These are phyloP conservation scores for Dactylellina leptospora DNA, from an alignment of 2,329 filamentous ascomycete genomes.

Conservation along the genomic window DNA sequence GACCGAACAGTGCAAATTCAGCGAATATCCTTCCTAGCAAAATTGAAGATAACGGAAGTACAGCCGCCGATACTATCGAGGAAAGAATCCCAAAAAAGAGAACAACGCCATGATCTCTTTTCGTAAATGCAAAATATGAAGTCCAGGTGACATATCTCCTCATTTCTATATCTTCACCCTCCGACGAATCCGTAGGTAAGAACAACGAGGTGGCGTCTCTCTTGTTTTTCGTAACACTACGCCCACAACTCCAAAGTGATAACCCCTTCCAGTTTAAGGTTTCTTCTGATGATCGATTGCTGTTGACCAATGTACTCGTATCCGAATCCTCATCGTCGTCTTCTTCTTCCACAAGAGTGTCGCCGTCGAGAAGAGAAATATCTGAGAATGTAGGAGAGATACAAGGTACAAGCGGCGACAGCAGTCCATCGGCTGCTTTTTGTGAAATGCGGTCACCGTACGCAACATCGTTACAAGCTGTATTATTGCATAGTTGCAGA, in stretches of 20 bases:
- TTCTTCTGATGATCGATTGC: conserved; percentile 7
- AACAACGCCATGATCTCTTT: conserved; percentile 31
- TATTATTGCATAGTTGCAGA: conserved; percentile 7
- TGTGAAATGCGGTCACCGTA: too few species aligned
- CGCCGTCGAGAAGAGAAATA: conserved; percentile 9
- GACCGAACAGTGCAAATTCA: conserved; percentile 72
- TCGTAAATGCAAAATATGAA: conserved; percentile 55
- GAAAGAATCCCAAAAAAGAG: conserved; percentile 55
- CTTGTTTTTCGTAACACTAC: neutral
- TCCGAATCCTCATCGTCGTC: conserved; percentile 25
- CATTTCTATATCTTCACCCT: conserved; percentile 19
- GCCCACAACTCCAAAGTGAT: neutral
- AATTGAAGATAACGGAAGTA: conserved; percentile 57
- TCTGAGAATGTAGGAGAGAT: conserved; percentile 7
- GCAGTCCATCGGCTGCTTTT: too few species aligned
- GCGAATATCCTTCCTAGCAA: conserved; percentile 59
- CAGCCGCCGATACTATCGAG: conserved; percentile 60
- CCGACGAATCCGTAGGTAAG: neutral
- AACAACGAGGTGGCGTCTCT: neutral
- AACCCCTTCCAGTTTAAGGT: neutral
- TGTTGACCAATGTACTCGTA: conserved; percentile 12
- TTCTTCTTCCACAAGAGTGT: conserved; percentile 29
- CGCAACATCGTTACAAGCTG: neutral
- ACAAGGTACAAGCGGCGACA: too few species aligned
- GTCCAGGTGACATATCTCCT: conserved; percentile 49